These are phyloP conservation scores for Ustilago vetiveriae DNA, from an alignment of 1,284 basidiomycete genomes.

Conservation along the genomic window DNA sequence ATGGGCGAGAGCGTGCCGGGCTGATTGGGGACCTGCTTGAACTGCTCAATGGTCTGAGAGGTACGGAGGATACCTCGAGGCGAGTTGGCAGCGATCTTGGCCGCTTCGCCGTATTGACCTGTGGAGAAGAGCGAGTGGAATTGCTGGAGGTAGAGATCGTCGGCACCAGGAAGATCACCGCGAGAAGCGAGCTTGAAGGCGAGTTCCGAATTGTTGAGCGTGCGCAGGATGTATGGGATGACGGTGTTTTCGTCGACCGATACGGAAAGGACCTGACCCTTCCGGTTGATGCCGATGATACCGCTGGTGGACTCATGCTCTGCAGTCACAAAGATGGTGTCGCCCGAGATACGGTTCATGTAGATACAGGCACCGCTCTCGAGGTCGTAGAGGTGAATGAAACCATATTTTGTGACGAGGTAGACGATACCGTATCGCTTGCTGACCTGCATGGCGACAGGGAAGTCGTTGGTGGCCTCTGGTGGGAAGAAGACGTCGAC, in stretches of 20 bases:
- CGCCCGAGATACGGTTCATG: conserved; percentile 99
- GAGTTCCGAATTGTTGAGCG: conserved; percentile 95
- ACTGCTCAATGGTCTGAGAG: conserved; percentile 93
- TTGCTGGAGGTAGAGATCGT: conserved; percentile 95
- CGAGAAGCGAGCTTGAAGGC: conserved; percentile 98
- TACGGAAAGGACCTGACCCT: conserved; percentile 97
- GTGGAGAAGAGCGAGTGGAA: conserved; percentile 91
- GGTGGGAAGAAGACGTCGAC: conserved; percentile 99
- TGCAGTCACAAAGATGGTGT: conserved; percentile 98
- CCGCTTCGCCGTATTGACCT: conserved; percentile 93
- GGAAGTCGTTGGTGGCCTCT: conserved; percentile 98
- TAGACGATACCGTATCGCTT: conserved; percentile 97
- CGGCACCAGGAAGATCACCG: conserved; percentile 96
- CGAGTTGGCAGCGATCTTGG: conserved; percentile 97
- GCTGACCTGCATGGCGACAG: conserved; percentile 99
- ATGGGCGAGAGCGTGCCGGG: conserved; percentile 94
- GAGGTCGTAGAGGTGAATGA: conserved; percentile 98
- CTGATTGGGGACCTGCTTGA: conserved; percentile 92
- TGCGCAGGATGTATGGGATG: conserved; percentile 91
- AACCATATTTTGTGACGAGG: conserved; percentile 98
- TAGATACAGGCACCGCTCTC: conserved; percentile 99
- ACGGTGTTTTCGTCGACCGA: conserved; percentile 96
- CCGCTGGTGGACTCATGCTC: conserved; percentile 93
- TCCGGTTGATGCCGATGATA: conserved; percentile 99
- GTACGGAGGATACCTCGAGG: conserved; percentile 96